Conservation (phyloP, 78 protist genomes). For the Bodo saltans region DNA sequence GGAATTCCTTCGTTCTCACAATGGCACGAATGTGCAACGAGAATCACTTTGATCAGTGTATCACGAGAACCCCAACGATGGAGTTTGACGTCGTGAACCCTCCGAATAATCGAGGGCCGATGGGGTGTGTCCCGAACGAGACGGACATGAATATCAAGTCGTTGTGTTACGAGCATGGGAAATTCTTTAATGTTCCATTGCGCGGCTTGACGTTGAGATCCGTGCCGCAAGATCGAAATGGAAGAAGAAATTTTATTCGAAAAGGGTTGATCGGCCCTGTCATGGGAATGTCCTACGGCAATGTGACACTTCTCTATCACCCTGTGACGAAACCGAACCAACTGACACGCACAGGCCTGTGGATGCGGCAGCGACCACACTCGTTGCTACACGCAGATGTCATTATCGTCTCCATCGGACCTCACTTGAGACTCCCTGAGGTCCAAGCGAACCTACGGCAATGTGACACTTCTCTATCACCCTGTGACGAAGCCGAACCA, state of each 20-base stretch:
- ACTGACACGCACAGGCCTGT: not conserved
- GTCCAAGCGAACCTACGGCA: too few species aligned
- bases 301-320: not conserved
- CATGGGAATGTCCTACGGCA: not conserved
- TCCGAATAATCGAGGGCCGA: not conserved
- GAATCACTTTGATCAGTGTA: not conserved
- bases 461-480: not conserved
- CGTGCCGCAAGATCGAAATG: not conserved
- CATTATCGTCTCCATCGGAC: not conserved
- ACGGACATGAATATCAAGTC: not conserved
- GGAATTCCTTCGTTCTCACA: not conserved
- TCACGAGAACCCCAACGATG: not conserved
- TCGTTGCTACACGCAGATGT: not conserved
- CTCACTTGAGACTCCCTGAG: not conserved
- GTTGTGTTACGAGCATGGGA: not conserved
- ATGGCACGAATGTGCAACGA: not conserved
- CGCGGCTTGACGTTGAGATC: not conserved
- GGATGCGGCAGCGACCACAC: not conserved
- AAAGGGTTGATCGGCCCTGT: not conserved
- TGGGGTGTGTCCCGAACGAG: not conserved
- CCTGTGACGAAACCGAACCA: not conserved
- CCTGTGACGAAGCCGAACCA: not conserved
- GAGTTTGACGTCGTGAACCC: not conserved
- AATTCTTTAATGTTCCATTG: not conserved
- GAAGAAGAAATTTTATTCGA: not conserved